Percentiles rank a stretch among this genome's conserved stretches.
These are phyloP conservation scores for Nemania sp. DNA, from an alignment of 2,329 filamentous ascomycete genomes.

Conservation along the genomic window DNA sequence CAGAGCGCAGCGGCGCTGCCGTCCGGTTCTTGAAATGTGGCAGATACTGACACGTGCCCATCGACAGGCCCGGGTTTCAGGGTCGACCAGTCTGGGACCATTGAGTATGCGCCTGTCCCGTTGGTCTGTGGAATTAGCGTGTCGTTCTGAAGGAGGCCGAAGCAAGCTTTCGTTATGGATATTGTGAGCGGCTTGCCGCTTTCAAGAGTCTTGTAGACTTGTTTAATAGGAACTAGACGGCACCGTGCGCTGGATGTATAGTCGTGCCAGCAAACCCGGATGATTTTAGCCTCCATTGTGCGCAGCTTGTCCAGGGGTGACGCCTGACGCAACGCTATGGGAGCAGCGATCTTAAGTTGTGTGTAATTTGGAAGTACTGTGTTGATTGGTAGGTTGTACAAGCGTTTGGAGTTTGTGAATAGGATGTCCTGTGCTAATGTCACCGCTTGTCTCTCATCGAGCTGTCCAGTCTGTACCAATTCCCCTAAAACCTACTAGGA, in stretches of 20 bases:
- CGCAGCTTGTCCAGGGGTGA: slow-evolving; percentile 35
- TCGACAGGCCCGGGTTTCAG: slow-evolving; percentile 69
- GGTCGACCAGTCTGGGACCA: slow-evolving; percentile 74
- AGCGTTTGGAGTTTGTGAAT: slow-evolving; percentile 79
- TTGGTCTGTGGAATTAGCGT: slow-evolving; percentile 63
- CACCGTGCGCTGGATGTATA: slow-evolving; percentile 75
- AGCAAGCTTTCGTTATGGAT: slow-evolving; percentile 71
- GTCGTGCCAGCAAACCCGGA: slow-evolving; percentile 82
- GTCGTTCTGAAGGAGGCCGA: slow-evolving; percentile 78
- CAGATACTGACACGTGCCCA: slow-evolving; percentile 73
- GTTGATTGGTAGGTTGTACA: slow-evolving; percentile 73
- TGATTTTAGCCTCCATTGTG: slow-evolving; percentile 67
- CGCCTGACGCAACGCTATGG: not conserved
- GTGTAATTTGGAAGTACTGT: slow-evolving; percentile 50
- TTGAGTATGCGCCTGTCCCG: slow-evolving; percentile 72
- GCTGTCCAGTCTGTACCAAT: slow-evolving; percentile 72
- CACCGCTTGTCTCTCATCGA: slow-evolving; percentile 72
- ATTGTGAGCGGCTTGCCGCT: slow-evolving; percentile 62
- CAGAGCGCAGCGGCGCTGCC: slow-evolving; percentile 67
- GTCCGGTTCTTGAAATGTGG: slow-evolving; percentile 71
- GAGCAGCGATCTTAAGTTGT: slow-evolving; percentile 13
- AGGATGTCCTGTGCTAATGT: slow-evolving; percentile 74
- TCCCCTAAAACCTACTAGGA: slow-evolving; percentile 69
- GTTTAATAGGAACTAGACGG: slow-evolving; percentile 74
- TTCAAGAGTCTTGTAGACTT: slow-evolving; percentile 62